Evolutionary conservation across 495 filamentous ascomycete genomes (phyloP).

Genomic region (Umbilicaria muhlenbergii): DNA sequence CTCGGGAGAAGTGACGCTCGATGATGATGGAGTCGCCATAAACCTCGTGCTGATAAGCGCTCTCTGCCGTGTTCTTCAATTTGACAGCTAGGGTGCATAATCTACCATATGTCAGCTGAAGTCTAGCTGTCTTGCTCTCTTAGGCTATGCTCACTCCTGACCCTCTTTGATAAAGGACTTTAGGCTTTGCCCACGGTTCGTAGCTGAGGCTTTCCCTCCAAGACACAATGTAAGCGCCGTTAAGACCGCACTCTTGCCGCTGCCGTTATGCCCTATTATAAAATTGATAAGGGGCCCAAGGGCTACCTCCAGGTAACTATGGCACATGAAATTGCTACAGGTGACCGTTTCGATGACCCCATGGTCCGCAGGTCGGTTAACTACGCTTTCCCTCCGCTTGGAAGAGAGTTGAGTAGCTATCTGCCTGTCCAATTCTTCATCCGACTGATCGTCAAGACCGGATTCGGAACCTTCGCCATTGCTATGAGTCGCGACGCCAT

Average conservation of each 20-base stretch:
- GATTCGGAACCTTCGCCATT: slow-evolving; percentile 30
- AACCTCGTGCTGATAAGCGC: slow-evolving; percentile 66
- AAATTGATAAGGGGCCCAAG: slow-evolving; percentile 93
- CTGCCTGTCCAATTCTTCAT: slow-evolving; percentile 45
- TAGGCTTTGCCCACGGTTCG: slow-evolving; percentile 84
- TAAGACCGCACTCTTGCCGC: slow-evolving; percentile 96
- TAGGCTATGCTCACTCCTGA: slow-evolving; percentile 37
- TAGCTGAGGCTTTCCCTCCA: slow-evolving; percentile 83
- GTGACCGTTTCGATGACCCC: slow-evolving; percentile 70
- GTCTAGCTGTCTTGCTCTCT: slow-evolving; percentile 1
- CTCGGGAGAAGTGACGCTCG: slow-evolving; percentile 71
- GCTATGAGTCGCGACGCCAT: slow-evolving; percentile 28
- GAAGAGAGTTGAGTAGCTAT: slow-evolving; percentile 54
- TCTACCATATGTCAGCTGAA: slow-evolving; percentile 4
- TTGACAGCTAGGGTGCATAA: slow-evolving; percentile 49
- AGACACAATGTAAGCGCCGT: slow-evolving; percentile 89
- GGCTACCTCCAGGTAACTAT: slow-evolving; percentile 59
- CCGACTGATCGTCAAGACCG: slow-evolving; percentile 20
- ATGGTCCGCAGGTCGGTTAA: slow-evolving; percentile 66
- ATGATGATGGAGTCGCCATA: slow-evolving; percentile 80
- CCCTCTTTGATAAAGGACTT: slow-evolving; percentile 91
- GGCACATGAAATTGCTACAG: slow-evolving; percentile 93
- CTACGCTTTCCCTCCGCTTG: slow-evolving; percentile 39
- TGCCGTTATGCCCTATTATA: slow-evolving; percentile 93
- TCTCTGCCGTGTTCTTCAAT: slow-evolving; percentile 76